Evolutionary conservation across 2,329 filamentous ascomycete genomes (phyloP).

Genomic region (Scedosporium minutisporum): DNA sequence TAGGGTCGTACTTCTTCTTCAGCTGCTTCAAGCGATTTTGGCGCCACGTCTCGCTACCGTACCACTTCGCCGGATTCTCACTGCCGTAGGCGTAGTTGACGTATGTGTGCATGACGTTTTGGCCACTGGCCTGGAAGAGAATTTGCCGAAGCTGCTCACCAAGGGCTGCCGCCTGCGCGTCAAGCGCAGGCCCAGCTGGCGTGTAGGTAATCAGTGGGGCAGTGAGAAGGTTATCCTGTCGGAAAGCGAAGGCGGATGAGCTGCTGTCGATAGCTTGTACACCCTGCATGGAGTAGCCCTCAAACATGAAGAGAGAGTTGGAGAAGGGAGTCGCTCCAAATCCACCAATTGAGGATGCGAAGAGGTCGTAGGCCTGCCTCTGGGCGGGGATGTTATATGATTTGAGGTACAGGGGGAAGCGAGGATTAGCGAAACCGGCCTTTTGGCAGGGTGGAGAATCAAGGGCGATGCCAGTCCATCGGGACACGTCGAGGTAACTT

Average conservation of each 20-base stretch:
- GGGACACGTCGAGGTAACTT: constrained; percentile 33
- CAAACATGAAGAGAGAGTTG: constrained; percentile 41
- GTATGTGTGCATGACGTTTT: constrained; percentile 26
- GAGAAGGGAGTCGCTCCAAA: constrained; percentile 15
- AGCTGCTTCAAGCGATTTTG: constrained; percentile 24
- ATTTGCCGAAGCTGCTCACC: constrained; percentile 28
- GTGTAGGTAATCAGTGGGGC: constrained; percentile 27
- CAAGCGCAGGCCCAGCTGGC: constrained; percentile 20
- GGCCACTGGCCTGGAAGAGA: constrained; percentile 23
- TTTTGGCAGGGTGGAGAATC: constrained; percentile 31
- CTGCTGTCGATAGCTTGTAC: constrained; percentile 25
- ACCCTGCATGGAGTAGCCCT: constrained; percentile 40
- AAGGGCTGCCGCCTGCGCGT: constrained; percentile 21
- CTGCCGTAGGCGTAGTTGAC: constrained; percentile 43
- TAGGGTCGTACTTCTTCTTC: constrained; percentile 40
- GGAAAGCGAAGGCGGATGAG: constrained; percentile 35
- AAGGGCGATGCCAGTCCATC: constrained; percentile 30
- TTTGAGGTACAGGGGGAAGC: constrained; percentile 33
- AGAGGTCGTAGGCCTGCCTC: constrained; percentile 21
- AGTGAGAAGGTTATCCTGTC: constrained; percentile 31
- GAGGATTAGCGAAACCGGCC: constrained; percentile 25
- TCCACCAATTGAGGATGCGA: constrained; percentile 14
- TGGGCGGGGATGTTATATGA: constrained; percentile 24
- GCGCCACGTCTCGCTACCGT: constrained; percentile 40
- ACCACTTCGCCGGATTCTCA: constrained; percentile 30